A percentile compares a stretch with the other conserved stretches of the same genome.
phyloP scores from a whole-genome alignment of 164 flowering plant species.

The Aristolochia californica region DNA sequence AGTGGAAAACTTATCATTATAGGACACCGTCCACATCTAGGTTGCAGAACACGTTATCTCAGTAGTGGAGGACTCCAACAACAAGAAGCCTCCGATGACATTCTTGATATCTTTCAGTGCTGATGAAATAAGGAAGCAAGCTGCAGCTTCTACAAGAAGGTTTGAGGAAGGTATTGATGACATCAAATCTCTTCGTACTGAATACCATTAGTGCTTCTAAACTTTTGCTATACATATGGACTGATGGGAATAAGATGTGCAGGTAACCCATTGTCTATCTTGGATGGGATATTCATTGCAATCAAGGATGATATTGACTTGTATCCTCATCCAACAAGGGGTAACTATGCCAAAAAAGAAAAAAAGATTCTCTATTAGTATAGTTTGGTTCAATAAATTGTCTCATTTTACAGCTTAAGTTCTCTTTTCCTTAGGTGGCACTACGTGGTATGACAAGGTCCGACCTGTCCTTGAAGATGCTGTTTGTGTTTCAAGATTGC shows the following conservation, averaged over 20 bases:
- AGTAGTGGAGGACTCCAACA: conserved; percentile 49
- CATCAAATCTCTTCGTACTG: background rate
- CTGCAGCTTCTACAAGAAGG: conserved; percentile 82
- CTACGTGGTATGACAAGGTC: conserved; percentile 77
- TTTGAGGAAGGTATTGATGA: conserved; percentile 67
- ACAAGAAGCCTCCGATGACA: conserved; percentile 48
- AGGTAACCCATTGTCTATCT: conserved; percentile 71
- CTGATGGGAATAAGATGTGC: conserved; percentile 8
- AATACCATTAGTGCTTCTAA: background rate
- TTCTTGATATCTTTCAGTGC: conserved; percentile 58
- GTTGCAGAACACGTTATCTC: conserved; percentile 76
- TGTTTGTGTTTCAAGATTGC: conserved; percentile 65
- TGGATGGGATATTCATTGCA: conserved; percentile 89
- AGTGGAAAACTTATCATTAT: conserved; percentile 4
- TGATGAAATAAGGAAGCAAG: conserved; percentile 75
- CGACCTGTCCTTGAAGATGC: conserved; percentile 61
- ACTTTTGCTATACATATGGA: no score
- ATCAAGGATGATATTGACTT: conserved; percentile 96
- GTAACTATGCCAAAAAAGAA: conserved; percentile 15
- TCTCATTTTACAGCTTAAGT: conserved; percentile 3
- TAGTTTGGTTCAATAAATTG: background rate
- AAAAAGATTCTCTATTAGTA: background rate
- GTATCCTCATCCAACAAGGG: conserved; percentile 64
- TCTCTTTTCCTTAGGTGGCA: conserved; percentile 44
- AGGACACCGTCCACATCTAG: conserved; percentile 26